Base-by-base conservation (phyloP, 2,329 filamentous ascomycete genomes). In the Bipolaris bicolor region DNA sequence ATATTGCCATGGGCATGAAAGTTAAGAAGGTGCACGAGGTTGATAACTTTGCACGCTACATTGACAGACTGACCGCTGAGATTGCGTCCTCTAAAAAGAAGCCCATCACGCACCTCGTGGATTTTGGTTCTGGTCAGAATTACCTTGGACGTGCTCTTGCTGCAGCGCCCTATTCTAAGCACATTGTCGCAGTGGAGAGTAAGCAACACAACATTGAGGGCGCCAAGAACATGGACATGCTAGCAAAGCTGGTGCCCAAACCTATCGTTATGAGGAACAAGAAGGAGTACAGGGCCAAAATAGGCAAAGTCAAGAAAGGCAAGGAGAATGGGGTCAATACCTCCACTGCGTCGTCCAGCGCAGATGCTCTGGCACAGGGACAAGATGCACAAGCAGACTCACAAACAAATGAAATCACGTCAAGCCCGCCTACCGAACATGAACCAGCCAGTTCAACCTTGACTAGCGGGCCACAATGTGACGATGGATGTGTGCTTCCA, bases 21-120 rank as follows among this genome's bases (percentile, higher is more conserved):
- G 86, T 90, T 16, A 99, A 99, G 76, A 99, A 99, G 77, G 84
- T 91, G 1, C 95, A 99, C 71, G 95, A 99, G 79, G 95, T 98
- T 31, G 85, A 88, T 58, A 88, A 95, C 71, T 97, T 98, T 71
- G 90, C 94, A n/a, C 85, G 85, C 61, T 98, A 94, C 68, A 86
- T 98, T 50, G 84, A 91, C 52, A 82, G 84, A 26, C 83, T 97
- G 22, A 82, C 85, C 3, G 72, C 80, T 1, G 79, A 85, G 1
- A 83, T 88, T 40, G 63, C 63, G 40, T 57, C 58, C 1, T 63
- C 67, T 3, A 60, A 64, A 10, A 71, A 52, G 66, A 77, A 55
- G 7, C 71, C 74, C 6, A 88, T 97, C 58, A 91, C 92, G 0
- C 93, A 98, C 78, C 87, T 97, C 57, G 89, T 98, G 47, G 95